Base-by-base conservation (phyloP, 495 filamentous ascomycete species). In the Aspergillus asperescens region DNA sequence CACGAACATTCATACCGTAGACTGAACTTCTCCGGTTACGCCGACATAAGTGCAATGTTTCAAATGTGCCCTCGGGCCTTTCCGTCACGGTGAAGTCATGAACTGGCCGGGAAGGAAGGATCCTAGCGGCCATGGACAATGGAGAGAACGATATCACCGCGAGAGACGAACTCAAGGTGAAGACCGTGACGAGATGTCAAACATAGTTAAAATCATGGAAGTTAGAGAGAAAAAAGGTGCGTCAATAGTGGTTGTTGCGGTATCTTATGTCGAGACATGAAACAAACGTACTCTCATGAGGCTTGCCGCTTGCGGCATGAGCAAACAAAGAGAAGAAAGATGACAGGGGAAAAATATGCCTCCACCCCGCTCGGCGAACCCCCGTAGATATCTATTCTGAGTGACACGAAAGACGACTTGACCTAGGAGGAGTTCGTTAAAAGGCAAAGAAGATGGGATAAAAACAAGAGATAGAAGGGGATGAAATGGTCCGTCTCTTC, bases 201-300 rank as follows among this genome's bases (percentile, higher is more conserved):
- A 39, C 24, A 38, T 9, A 23, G 31, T 25, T 44, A 40, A 27
- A 37, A 42, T 31, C 15, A 47, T 16, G 22, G 39, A 40, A 20
- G 15, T 23, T 34, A 50, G 28, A 50, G n/a, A n/a, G n/a, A n/a
- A n/a, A n/a, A n/a, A n/a, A 49, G 47, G 39, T 44, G 58, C 60
- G 59, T 59, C 56, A 62, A 59, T 56, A 55, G 50, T 56, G 54
- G 48, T 56, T 52, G 57, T 57, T 54, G 55, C 60, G 57, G 60
- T 60, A 63, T 63, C 60, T 63, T 63, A 54, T 59, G 54, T 50
- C 53, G 58, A 59, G 54, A 58, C 60, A 63, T 63, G 44, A 60
- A 57, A 53, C 50, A 60, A 55, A 59, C 61, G 55, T 61, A 59
- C 48, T 61, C 61, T 59, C 55, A 52, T 64, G 50, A 59, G 50